Base-by-base conservation (phyloP, 345 rosid genomes). In the Microthlaspi erraticum region DNA sequence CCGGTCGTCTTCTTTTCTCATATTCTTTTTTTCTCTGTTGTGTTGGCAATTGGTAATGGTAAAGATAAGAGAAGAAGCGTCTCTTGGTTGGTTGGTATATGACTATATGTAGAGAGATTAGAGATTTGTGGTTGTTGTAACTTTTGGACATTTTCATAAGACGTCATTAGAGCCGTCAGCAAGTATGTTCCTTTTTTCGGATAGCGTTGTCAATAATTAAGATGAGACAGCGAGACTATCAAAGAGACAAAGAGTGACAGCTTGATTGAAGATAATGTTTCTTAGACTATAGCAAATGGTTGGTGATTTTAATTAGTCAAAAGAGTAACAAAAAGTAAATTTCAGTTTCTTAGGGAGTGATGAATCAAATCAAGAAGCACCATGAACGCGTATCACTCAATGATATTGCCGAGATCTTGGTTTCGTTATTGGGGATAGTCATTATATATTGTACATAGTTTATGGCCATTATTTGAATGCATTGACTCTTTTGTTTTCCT, bases 1-100 rank as follows among this genome's bases (percentile, higher is more conserved):
- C 78, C 70, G 70, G 53, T 75, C 33, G 0, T 46, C 33, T 62
- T 69, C 60, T 39, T 20, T 8, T 39, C 29, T 36, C 75, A 62
- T 68, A 3, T 36, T 7, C 32, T 5, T 51, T n/a, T 4, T 1
- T 36, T n/a, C n/a, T 4, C 20, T 37, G 10, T n/a, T n/a, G n/a
- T n/a, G n/a, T n/a, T 37, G 53, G n/a, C n/a, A n/a, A 70, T 51
- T 41, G 67, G 31, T n/a, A 5, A 11, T 29, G 58, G 11, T 0
- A 10, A 23, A 31, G 67, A 39, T 29, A 18, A 60, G 58, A 53
- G 51, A n/a, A 61, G 43, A 41, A 2, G 41, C n/a, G 18, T 53
- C 13, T 42, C n/a, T 10, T 7, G n/a, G 38, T 60, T 1, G 56
- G 1, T 67, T 11, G 56, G 56, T 62, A 42, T 33, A 6, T 5